Evolutionary conservation across 23 red algal genomes (phyloP).

Genomic region (Gracilaria vermiculophylla): DNA sequence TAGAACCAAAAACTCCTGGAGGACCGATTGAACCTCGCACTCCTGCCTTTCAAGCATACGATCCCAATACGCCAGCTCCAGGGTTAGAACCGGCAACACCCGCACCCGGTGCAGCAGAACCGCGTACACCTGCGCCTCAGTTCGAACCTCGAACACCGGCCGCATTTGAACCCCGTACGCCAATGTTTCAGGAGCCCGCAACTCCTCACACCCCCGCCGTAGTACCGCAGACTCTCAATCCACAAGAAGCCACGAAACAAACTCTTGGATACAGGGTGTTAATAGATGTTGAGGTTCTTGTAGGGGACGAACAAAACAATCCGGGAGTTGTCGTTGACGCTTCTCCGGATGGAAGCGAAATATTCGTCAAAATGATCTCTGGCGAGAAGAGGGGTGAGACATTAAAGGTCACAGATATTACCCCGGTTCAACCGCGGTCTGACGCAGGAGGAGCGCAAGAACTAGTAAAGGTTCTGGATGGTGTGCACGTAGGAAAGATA

Average conservation of each 20-base stretch:
- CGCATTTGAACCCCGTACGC: conserved; percentile 35
- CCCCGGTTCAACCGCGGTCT: conserved; percentile 60
- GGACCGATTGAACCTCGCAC: conserved; percentile 35
- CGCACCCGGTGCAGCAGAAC: conserved; percentile 26
- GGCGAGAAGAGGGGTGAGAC: conserved; percentile 36
- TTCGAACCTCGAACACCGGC: conserved; percentile 62
- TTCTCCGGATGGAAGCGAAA: conserved; percentile 22
- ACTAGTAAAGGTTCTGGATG: conserved; percentile 65
- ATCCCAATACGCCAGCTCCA: conserved; percentile 49
- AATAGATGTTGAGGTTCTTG: conserved; percentile 58
- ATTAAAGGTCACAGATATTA: conserved; percentile 25
- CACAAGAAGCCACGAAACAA: background rate
- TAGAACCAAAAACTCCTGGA: conserved; percentile 32
- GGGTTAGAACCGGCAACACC: conserved; percentile 45
- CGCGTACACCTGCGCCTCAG: conserved; percentile 23
- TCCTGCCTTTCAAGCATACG: background rate
- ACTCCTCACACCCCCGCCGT: conserved; percentile 52
- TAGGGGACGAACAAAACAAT: background rate
- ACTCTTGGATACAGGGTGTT: conserved; percentile 49
- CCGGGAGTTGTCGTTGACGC: conserved; percentile 46
- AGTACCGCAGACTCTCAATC: conserved; percentile 53
- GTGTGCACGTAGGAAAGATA: conserved; percentile 24
- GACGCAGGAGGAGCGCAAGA: conserved; percentile 33
- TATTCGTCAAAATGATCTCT: conserved; percentile 41
- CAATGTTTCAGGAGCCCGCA: conserved; percentile 50